These are phyloP conservation scores for Pseudoscleropodium purum DNA, from an alignment of 225 moss, liverwort and hornwort genomes.

Conservation along the genomic window DNA sequence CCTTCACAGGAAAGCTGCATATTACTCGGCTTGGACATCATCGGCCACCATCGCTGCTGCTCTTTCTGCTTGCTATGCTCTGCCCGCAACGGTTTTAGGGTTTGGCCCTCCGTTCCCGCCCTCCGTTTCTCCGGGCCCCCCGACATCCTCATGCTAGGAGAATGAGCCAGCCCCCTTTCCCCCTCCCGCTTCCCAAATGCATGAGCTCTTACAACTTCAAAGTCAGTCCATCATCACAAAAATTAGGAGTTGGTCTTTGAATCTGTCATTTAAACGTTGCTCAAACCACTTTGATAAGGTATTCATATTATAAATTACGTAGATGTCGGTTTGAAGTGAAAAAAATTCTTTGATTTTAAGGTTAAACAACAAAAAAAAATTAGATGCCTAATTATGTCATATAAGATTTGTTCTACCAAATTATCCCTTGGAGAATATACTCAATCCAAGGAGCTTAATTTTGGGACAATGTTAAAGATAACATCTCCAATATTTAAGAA, in stretches of 20 bases:
- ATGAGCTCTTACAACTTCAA: not conserved
- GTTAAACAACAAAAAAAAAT: not conserved
- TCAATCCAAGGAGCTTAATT: not conserved
- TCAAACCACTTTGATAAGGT: not conserved
- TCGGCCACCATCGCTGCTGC: not conserved
- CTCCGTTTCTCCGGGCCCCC: not conserved
- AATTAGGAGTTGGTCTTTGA: not conserved
- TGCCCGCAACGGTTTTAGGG: not conserved
- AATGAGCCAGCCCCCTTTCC: not conserved
- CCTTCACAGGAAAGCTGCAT: not conserved
- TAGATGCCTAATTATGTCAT: not conserved
- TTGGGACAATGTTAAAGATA: rapidly evolving
- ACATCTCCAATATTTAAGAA: not conserved
- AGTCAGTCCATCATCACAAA: not conserved
- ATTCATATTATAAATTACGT: not conserved
- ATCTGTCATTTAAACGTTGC: not conserved
- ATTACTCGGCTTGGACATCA: not conserved
- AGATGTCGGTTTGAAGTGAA: rapidly evolving
- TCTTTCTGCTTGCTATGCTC: not conserved
- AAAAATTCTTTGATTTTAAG: not conserved
- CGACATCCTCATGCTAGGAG: not conserved
- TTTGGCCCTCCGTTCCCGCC: not conserved
- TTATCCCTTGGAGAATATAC: rapidly evolving
- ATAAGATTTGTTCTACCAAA: rapidly evolving
- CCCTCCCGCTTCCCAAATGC: not conserved